Evolutionary conservation across 352 stramenopile species (phyloP).

Genomic region (Globisporangium perplexum): DNA sequence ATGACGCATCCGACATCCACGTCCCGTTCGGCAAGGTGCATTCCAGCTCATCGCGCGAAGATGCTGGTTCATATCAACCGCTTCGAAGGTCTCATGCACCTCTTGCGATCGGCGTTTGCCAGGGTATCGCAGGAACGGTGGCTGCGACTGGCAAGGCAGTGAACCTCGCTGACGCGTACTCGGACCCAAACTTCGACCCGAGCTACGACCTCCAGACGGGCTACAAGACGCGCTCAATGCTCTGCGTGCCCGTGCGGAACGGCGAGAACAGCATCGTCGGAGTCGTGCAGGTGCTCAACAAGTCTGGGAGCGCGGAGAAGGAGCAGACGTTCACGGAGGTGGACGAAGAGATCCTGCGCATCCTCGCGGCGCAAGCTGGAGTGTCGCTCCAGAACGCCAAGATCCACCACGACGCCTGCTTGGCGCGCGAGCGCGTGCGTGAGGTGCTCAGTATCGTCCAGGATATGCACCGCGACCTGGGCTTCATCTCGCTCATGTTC

Average conservation of each 20-base stretch:
- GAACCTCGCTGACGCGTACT: slow-evolving; percentile 92
- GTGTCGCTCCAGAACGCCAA: slow-evolving; percentile 86
- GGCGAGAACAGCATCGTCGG: slow-evolving; percentile 75
- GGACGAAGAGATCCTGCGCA: slow-evolving; percentile 86
- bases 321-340: slow-evolving; percentile 66
- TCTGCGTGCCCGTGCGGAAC: slow-evolving; percentile 89
- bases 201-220: slow-evolving; percentile 90
- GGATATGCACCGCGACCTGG: slow-evolving; percentile 87
- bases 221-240: slow-evolving; percentile 88
- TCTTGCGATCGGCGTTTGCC: background rate
- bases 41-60: background rate
- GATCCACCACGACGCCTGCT: slow-evolving; percentile 48
- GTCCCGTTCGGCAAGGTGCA: slow-evolving; percentile 73
- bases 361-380: slow-evolving; percentile 81
- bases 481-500: slow-evolving; percentile 89
- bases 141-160: slow-evolving; percentile 71
- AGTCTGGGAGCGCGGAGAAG: slow-evolving; percentile 52
- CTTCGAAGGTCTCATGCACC: no score
- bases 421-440: slow-evolving; percentile 57
- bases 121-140: slow-evolving; percentile 88
- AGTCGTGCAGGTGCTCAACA: slow-evolving; percentile 90
- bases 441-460: slow-evolving; percentile 87
- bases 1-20: slow-evolving; percentile 81
- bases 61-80: no score
- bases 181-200: slow-evolving; percentile 90